phyloP scores from a whole-genome alignment of 495 filamentous ascomycete genomes.

The Talaromyces stipitatus region DNA sequence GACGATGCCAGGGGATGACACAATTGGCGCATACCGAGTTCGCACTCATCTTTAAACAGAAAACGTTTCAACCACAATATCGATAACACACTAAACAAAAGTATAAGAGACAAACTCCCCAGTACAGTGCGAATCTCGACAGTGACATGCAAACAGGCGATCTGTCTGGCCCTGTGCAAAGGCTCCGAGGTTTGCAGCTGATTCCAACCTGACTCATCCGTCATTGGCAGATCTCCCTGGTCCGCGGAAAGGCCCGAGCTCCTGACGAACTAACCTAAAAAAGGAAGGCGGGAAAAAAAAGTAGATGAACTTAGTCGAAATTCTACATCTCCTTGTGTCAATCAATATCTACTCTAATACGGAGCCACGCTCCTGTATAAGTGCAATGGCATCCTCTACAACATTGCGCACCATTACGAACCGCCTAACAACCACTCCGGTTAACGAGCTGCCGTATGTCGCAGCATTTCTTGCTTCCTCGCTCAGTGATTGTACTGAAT shows the following conservation, averaged over 20 bases:
- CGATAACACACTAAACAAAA: not conserved
- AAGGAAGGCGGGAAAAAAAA: not conserved
- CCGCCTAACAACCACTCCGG: conserved; percentile 55
- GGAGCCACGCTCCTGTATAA: not conserved
- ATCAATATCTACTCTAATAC: no score
- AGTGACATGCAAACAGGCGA: not conserved
- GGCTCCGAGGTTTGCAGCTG: not conserved
- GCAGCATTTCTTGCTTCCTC: conserved; percentile 53
- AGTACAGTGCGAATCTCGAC: not conserved
- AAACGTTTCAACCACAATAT: not conserved
- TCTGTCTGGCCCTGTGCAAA: not conserved
- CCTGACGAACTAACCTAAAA: not conserved
- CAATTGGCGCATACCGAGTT: conserved; percentile 2
- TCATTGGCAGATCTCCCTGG: not conserved
- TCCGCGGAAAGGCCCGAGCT: conserved; percentile 1
- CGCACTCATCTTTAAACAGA: not conserved
- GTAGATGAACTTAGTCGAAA: not conserved
- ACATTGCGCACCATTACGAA: conserved; percentile 57
- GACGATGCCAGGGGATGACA: not conserved
- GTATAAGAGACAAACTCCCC: not conserved
- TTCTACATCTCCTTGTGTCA: not conserved
- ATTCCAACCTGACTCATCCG: not conserved
- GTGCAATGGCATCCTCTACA: conserved; percentile 9
- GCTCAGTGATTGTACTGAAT: conserved; percentile 50
- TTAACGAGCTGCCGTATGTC: conserved; percentile 54